These are phyloP conservation scores for Penicillium antarcticum DNA, from an alignment of 495 filamentous ascomycete species.

Conservation along the genomic window DNA sequence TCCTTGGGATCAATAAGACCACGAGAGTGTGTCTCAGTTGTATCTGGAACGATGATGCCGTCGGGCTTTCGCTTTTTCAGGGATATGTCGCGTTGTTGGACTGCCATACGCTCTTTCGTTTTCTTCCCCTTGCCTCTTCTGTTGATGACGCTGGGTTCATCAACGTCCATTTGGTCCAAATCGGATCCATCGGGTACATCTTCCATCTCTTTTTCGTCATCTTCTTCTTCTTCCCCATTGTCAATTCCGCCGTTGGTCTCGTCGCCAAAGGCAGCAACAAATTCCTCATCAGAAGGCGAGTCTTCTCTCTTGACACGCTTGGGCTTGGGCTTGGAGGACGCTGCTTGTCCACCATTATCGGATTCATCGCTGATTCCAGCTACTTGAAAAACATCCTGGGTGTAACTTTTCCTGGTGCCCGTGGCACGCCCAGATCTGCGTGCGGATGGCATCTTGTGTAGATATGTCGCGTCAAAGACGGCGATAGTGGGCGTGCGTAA, in stretches of 20 bases:
- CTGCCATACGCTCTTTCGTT: not conserved
- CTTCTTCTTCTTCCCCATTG: constrained; percentile 11
- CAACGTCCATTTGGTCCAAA: constrained; percentile 12
- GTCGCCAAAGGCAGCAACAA: constrained; percentile 25
- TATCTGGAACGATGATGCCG: constrained; percentile 14
- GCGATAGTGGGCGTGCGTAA: not conserved
- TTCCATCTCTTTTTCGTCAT: constrained; percentile 12
- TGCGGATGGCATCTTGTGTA: constrained; percentile 23
- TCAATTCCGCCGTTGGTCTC: constrained; percentile 17
- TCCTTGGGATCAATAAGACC: constrained; percentile 36
- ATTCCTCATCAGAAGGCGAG: constrained; percentile 30
- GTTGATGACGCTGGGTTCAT: not conserved
- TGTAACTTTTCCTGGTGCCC: constrained; percentile 31
- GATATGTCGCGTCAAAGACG: not conserved
- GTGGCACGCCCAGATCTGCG: constrained; percentile 40
- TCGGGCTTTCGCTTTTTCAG: constrained; percentile 18
- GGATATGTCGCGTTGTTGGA: not conserved
- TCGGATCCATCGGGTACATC: constrained; percentile 13
- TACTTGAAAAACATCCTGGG: constrained; percentile 31
- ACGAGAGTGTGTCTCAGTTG: constrained; percentile 31
- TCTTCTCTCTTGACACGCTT: constrained; percentile 17
- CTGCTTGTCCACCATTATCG: constrained; percentile 10
- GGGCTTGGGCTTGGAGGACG: constrained; percentile 10
- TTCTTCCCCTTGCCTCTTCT: not conserved
- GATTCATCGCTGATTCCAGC: constrained; percentile 33